phyloP scores from a whole-genome alignment of 805 yeast genomes.

The Helenozyma baotianmanensis region DNA sequence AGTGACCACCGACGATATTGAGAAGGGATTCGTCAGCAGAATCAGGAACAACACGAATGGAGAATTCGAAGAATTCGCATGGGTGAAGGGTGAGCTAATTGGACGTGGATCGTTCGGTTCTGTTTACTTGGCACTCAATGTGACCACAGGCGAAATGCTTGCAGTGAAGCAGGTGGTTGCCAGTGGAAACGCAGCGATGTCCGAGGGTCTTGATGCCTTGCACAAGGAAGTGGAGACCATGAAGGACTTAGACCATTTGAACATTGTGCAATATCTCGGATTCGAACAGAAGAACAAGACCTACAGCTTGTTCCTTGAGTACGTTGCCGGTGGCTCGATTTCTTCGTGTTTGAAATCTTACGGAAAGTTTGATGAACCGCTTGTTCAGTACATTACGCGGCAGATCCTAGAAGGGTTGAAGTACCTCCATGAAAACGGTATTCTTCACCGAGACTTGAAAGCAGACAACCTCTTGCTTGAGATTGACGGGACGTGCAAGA shows the following conservation, averaged over 20 bases:
- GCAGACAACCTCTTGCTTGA: slow-evolving; percentile 90
- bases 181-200: slow-evolving; percentile 22
- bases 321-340: slow-evolving; percentile 97
- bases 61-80: slow-evolving; percentile 79
- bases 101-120: slow-evolving; percentile 97
- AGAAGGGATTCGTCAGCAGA: slow-evolving; percentile 61
- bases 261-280: slow-evolving; percentile 94
- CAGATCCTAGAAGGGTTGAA: slow-evolving; percentile 83
- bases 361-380: slow-evolving; percentile 78
- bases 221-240: slow-evolving; percentile 88
- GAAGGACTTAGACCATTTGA: slow-evolving; percentile 89
- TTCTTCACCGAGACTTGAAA: slow-evolving; percentile 88
- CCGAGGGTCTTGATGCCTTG: slow-evolving; percentile 74
- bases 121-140: slow-evolving; percentile 86
- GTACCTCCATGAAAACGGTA: slow-evolving; percentile 84
- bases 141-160: slow-evolving; percentile 96
- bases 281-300: slow-evolving; percentile 73
- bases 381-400: slow-evolving; percentile 66
- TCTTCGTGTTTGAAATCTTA: slow-evolving; percentile 77
- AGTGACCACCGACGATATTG: slow-evolving; percentile 68
- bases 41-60: slow-evolving; percentile 59
- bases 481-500: slow-evolving; percentile 89
- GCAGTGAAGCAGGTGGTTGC: slow-evolving; percentile 94
- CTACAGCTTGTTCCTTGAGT: slow-evolving; percentile 85
- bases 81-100: slow-evolving; percentile 96